phyloP scores from a whole-genome alignment of 2,329 filamentous ascomycete genomes.

The Thermothelomyces thermophilus region DNA sequence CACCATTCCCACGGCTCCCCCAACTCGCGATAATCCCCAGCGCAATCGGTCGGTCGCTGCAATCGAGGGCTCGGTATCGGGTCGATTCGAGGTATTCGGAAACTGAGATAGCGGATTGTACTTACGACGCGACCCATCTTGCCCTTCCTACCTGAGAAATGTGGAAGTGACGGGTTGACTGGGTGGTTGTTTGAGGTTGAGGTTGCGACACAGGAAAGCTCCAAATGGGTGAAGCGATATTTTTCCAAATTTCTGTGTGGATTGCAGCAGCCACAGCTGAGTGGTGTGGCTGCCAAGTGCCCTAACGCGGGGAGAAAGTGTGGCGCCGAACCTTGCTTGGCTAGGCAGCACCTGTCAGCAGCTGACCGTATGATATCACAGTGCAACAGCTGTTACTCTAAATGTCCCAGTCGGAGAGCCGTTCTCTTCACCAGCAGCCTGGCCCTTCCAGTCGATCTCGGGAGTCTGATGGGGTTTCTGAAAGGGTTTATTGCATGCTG shows the following conservation, averaged over 20 bases:
- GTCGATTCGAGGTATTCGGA: constrained; percentile 16
- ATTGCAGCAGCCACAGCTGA: constrained; percentile 22
- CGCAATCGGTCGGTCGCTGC: constrained; percentile 11
- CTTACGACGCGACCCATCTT: constrained; percentile 49
- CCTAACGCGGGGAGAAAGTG: constrained; percentile 24
- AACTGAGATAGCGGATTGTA: constrained; percentile 17
- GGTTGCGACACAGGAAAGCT: constrained; percentile 24
- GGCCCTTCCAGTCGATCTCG: too few relatives aligned
- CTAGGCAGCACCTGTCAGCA: background rate
- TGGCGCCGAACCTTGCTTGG: constrained; percentile 6
- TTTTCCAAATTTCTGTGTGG: constrained; percentile 29
- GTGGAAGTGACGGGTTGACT: constrained; percentile 26
- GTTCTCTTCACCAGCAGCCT: too few relatives aligned
- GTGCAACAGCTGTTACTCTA: background rate
- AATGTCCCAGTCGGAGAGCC: too few relatives aligned
- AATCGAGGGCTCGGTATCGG: constrained; percentile 14
- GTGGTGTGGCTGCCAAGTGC: constrained; percentile 22
- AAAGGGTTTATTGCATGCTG: too few relatives aligned
- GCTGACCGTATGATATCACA: constrained; percentile 8
- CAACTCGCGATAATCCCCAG: background rate
- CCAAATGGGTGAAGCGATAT: constrained; percentile 24
- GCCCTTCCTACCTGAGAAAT: constrained; percentile 28
- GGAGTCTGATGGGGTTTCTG: too few relatives aligned
- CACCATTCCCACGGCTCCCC: constrained; percentile 10
- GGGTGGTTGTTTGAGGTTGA: constrained; percentile 24